Evolutionary conservation across 108 stramenopile genomes (phyloP), one percentile per base, ranked within the genome.

Genomic region (Cylindrotheca fusiformis): DNA sequence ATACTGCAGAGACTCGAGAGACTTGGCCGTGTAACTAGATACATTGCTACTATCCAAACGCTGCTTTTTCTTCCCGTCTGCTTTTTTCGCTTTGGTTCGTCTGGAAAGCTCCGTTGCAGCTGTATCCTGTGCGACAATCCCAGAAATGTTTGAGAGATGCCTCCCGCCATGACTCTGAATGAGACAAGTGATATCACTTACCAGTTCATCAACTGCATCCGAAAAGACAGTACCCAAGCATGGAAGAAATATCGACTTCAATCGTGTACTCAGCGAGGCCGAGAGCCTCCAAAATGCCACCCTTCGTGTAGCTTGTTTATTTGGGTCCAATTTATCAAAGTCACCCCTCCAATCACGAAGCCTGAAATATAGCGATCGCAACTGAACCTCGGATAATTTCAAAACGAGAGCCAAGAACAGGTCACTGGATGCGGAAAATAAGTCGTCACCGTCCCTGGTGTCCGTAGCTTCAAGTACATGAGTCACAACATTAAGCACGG

Each of bases 321-420:
- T 54, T 36, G 65, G 49, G 5, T 68, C 52, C 6, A 56, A 53
- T 24, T 55, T 49, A 49, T 77, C 58, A 41, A 85, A 64, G 26
- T 70, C 77, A 12, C 87, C 85, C 48, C 81, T 81, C 93, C 93
- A 94, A 25, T 83, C 87, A 45, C 86, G 74, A 44, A 94, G 60
- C 52, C 76, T 77, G 2, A 72, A 59, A 59, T 87, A 87, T 18
- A 94, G 53, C 4, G 77, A 84, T 41, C 93, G 89, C n/a, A 94
- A 70, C 59, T 94, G 93, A 1, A 82, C 52, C 66, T 94, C 93
- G 10, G 93, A 94, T 20, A 91, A 50, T 63, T 94, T 94, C 82
- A 94, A 76, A 0, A 88, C 84, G 24, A 94, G 52, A 20, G 87
- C 73, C 28, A 91, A 32, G 19, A 94, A 58, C 46, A 80, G 68